These are phyloP conservation scores for Psilocybe cubensis DNA, from an alignment of 768 basidiomycete genomes.

Conservation along the genomic window DNA sequence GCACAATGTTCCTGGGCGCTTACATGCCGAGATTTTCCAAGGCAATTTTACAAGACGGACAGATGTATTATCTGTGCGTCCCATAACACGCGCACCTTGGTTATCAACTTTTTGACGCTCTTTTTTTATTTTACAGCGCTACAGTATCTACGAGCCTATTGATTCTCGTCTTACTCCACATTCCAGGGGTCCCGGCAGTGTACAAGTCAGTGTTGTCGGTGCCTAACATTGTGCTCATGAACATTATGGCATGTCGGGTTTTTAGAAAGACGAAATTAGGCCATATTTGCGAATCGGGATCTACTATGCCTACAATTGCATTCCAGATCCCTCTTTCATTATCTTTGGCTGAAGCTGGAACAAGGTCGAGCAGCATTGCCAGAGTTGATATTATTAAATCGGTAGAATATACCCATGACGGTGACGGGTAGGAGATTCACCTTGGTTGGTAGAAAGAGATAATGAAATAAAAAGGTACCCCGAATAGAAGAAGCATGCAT, in stretches of 20 bases:
- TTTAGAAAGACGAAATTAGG: conserved; percentile 15
- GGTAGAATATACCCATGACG: conserved; percentile 6
- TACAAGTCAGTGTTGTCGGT: conserved; percentile 12
- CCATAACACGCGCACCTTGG: not conserved
- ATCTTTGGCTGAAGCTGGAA: not conserved
- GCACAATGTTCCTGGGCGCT: conserved; percentile 13
- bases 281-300: not conserved
- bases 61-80: conserved; percentile 27
- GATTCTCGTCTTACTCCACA: conserved; percentile 11
- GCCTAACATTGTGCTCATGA: conserved; percentile 18
- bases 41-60: conserved; percentile 28
- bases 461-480: too few relatives aligned
- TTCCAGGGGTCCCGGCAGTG: not conserved
- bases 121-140: not conserved
- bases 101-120: not conserved
- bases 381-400: conserved; percentile 15
- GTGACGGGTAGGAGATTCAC: not conserved
- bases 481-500: too few relatives aligned
- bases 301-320: not conserved
- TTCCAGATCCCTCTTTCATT: not conserved
- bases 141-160: conserved; percentile 8
- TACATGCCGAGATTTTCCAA: conserved; percentile 26
- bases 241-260: conserved; percentile 20
- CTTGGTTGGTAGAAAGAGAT: too few relatives aligned
- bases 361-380: not conserved